Evolutionary conservation across 257 asterid genomes (phyloP).

Genomic region (Avicennia marina): DNA sequence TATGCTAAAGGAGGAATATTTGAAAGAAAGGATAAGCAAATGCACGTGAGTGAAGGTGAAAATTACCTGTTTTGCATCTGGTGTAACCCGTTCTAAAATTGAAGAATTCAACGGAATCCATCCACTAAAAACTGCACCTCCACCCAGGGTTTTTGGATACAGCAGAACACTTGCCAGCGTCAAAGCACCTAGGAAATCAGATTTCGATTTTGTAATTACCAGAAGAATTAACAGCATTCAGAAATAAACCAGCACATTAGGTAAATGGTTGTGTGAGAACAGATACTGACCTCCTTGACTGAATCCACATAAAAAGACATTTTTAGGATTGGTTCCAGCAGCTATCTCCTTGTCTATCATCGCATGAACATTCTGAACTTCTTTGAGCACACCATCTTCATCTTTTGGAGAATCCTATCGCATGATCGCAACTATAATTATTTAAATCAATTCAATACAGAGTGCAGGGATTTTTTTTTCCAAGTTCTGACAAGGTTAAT

Average conservation of each 20-base stretch:
- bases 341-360: constrained; percentile 83
- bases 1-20: not conserved
- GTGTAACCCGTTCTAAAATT: constrained; percentile 50
- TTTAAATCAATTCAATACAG: not conserved
- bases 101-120: constrained; percentile 90
- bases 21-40: not conserved
- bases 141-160: constrained; percentile 87
- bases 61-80: constrained; percentile 72
- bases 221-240: constrained; percentile 6
- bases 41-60: not conserved
- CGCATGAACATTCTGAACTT: constrained; percentile 76
- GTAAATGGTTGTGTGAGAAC: not conserved
- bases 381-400: constrained; percentile 62
- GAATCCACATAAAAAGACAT: constrained; percentile 84
- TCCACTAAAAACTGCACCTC: constrained; percentile 96
- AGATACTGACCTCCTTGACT: constrained; percentile 86
- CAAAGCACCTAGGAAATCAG: constrained; percentile 62
- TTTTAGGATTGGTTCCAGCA: constrained; percentile 64
- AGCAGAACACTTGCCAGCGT: constrained; percentile 87
- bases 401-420: constrained; percentile 80
- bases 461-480: not conserved
- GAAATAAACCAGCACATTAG: not conserved
- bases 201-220: constrained; percentile 5
- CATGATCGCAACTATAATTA: not conserved
- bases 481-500: no score